Percentiles rank a stretch among this genome's conserved stretches.
Conservation (phyloP, 805 yeast species). For the Saturnispora gosingensis region DNA sequence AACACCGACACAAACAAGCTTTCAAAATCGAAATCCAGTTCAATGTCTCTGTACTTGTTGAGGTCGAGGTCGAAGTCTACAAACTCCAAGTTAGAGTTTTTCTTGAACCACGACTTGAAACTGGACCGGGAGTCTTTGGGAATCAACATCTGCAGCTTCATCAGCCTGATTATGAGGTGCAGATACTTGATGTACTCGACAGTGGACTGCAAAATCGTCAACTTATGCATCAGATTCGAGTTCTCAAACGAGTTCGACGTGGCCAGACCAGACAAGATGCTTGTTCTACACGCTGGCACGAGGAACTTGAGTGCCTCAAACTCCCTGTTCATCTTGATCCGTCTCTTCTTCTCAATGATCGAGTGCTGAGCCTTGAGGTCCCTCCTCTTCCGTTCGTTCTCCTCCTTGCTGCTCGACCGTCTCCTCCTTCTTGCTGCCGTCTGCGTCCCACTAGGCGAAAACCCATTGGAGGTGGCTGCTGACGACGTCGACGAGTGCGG, state of each 20-base stretch:
- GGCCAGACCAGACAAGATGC: slow-evolving; percentile 24
- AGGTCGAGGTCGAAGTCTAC: slow-evolving; percentile 49
- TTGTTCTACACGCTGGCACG: slow-evolving; percentile 68
- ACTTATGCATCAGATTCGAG: slow-evolving; percentile 51
- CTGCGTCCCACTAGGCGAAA: not conserved
- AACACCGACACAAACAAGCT: slow-evolving; percentile 25
- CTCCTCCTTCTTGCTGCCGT: slow-evolving; percentile 13
- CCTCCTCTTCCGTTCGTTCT: slow-evolving; percentile 33
- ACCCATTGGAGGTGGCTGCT: not conserved
- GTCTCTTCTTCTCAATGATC: slow-evolving; percentile 68
- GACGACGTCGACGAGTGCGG: not conserved
- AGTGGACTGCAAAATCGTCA: slow-evolving; percentile 72
- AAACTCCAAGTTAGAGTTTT: slow-evolving; percentile 36
- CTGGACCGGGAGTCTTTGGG: slow-evolving; percentile 18
- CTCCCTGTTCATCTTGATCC: slow-evolving; percentile 73
- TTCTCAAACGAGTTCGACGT: slow-evolving; percentile 23
- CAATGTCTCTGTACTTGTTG: slow-evolving; percentile 50
- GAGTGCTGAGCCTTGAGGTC: slow-evolving; percentile 58
- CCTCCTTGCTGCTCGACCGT: slow-evolving; percentile 25
- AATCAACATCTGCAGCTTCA: slow-evolving; percentile 34
- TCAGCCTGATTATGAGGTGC: slow-evolving; percentile 47
- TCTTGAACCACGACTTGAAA: slow-evolving; percentile 23
- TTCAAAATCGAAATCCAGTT: slow-evolving; percentile 44
- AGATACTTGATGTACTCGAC: slow-evolving; percentile 71
- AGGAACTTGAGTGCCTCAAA: slow-evolving; percentile 71